These are phyloP conservation scores for Sarocladium strictum DNA, from an alignment of 2,329 filamentous ascomycete species.

Conservation along the genomic window DNA sequence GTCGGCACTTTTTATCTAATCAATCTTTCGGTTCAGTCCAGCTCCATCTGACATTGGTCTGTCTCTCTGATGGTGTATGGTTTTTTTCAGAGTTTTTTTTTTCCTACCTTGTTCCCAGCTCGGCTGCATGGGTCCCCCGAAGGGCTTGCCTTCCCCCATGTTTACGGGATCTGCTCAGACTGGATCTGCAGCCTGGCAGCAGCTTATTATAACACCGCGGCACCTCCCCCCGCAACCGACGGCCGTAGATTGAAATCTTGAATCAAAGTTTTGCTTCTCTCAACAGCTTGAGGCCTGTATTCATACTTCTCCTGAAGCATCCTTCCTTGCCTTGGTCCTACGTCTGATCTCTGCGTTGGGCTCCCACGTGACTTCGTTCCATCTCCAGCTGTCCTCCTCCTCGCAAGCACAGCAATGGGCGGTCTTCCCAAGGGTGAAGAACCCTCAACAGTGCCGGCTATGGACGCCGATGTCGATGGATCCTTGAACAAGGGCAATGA, in stretches of 20 bases:
- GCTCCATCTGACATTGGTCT: not conserved
- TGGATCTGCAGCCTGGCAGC: too few relatives aligned
- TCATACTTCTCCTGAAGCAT: not conserved
- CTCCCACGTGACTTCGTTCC: not conserved
- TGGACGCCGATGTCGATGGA: not conserved
- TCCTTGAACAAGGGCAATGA: not conserved
- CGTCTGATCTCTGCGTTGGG: not conserved
- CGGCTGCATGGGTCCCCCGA: too few relatives aligned
- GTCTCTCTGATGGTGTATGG: too few relatives aligned
- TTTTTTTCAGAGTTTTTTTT: too few relatives aligned
- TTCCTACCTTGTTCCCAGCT: not conserved
- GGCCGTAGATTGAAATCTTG: too few relatives aligned
- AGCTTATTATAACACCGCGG: not conserved
- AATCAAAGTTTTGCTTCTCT: too few relatives aligned
- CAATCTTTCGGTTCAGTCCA: conserved; percentile 1
- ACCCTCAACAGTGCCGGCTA: not conserved
- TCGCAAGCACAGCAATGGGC: not conserved
- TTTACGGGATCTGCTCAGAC: too few relatives aligned
- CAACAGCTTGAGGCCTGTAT: not conserved
- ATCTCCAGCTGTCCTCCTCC: not conserved
- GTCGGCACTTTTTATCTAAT: conserved; percentile 5
- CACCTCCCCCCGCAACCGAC: not conserved
- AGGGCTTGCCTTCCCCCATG: too few relatives aligned
- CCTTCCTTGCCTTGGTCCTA: not conserved
- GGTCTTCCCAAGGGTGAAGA: not conserved